Evolutionary conservation across 1,139 yeast genomes (phyloP), one percentile per base, ranked within the genome.

Genomic region (Yamadazyma diospyri): DNA sequence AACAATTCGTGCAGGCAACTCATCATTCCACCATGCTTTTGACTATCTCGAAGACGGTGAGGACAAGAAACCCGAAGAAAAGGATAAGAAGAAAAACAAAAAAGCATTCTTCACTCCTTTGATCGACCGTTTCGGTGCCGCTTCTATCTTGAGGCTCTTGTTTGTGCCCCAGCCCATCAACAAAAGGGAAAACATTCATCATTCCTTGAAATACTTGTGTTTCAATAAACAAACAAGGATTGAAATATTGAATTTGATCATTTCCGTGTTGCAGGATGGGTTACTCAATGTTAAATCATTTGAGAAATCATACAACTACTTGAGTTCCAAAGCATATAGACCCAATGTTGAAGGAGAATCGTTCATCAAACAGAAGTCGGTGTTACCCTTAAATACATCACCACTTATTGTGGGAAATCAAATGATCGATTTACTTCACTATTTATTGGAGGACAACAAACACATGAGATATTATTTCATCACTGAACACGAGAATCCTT

Each of bases 221-320:
- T 72, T 76, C 40, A 86, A 81, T 55, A 83, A 84, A 51, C 94
- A 82, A 42, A 83, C 86, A 8, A 63, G 97, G 33, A 63, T 76
- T 14, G 97, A 89, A 43, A 73, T 87, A n/a, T 67, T 88, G 54
- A 78, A 82, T 28, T 61, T 82, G 36, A 55, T 88, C 33, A 56
- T 88, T 29, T 77, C 81, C 19, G 72, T 88, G 28, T 59, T 89
- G 27, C 81, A 80, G 41, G 96, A 88, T 43, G 94, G 94, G 6
- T 65, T 83, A 10, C 53, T 57, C 1, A 82, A 76, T 44, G 80
- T 78, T 34, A 69, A 68, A 17, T 59, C 86, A 0, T 56, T 86
- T 33, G 92, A 83, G 43, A 74, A 67, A 43, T 72, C 81, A n/a
- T 88, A 78, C 52, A 56, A 67, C 24, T 78, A 77, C 40, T 60